Evolutionary conservation across 306 rosid genomes (phyloP).

Genomic region (Neltuma alba): DNA sequence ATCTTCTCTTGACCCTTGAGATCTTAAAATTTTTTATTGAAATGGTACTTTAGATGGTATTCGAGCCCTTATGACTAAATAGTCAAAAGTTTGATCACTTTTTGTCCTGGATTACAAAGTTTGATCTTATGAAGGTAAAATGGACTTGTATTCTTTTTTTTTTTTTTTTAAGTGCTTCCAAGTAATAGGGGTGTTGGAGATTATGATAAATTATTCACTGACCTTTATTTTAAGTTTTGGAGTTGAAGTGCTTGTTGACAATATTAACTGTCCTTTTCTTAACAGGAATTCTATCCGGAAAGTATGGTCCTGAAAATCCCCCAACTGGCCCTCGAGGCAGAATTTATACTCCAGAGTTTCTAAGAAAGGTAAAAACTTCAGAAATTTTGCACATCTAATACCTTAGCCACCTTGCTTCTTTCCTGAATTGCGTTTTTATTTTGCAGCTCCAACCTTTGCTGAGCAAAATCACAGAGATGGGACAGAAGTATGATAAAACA

Average conservation of each 20-base stretch:
- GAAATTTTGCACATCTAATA: slow-evolving; percentile 15
- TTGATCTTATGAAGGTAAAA: background rate
- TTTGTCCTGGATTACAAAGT: background rate
- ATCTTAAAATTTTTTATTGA: background rate
- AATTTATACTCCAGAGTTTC: slow-evolving; percentile 78
- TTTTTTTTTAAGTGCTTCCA: background rate
- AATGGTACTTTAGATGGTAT: background rate
- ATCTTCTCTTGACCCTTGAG: background rate
- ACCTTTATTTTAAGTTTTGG: background rate
- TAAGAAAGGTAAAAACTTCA: slow-evolving; percentile 52
- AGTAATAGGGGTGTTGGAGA: background rate
- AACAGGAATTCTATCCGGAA: slow-evolving; percentile 85
- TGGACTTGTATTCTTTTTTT: background rate
- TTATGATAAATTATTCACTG: background rate
- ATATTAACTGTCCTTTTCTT: slow-evolving; percentile 5
- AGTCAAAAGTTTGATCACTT: background rate
- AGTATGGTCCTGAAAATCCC: slow-evolving; percentile 77
- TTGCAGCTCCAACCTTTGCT: slow-evolving; percentile 90
- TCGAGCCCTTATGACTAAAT: background rate
- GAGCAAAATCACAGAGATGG: slow-evolving; percentile 64
- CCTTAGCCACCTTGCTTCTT: slow-evolving; percentile 23
- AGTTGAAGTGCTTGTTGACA: background rate
- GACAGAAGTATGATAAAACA: slow-evolving; percentile 63
- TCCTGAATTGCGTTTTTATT: slow-evolving; percentile 31
- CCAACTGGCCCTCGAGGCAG: slow-evolving; percentile 82